These are phyloP conservation scores for Backusella circina DNA, from an alignment of 192 early-diverging fungal species.

Conservation along the genomic window DNA sequence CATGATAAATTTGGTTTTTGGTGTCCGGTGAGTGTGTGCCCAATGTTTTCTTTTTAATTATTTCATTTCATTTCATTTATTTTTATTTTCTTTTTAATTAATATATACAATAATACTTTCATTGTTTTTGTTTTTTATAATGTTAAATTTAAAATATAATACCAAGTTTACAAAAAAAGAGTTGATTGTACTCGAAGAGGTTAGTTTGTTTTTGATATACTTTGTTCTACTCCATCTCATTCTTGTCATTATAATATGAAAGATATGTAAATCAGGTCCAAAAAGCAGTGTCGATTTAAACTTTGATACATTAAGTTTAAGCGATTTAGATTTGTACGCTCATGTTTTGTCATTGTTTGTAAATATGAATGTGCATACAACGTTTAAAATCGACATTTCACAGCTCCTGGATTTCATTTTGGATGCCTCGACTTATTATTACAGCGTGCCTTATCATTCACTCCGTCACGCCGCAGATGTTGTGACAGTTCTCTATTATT, in stretches of 20 bases:
- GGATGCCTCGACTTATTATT: conserved; percentile 73
- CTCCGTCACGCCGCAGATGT: conserved; percentile 90
- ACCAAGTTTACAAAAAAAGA: conserved; percentile 1
- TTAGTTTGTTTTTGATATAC: background rate
- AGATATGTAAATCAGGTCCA: conserved; percentile 46
- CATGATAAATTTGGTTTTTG: no score
- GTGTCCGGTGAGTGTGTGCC: no score
- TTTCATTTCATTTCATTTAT: background rate
- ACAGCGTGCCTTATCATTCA: conserved; percentile 81
- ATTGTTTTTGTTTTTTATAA: background rate
- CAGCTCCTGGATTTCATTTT: conserved; percentile 79
- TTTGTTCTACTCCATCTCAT: background rate
- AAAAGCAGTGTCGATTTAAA: conserved; percentile 39
- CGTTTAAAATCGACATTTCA: conserved; percentile 51
- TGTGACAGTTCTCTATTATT: conserved; percentile 73
- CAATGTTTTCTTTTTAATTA: background rate
- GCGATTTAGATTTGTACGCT: conserved; percentile 72
- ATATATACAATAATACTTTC: background rate
- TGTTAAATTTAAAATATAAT: conserved; percentile 7
- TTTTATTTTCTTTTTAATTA: background rate
- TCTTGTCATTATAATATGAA: background rate
- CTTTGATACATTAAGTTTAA: conserved; percentile 62
- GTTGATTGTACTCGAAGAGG: background rate
- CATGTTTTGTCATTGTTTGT: conserved; percentile 77
- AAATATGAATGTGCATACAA: conserved; percentile 52